Base-by-base conservation (phyloP, 2,329 filamentous ascomycete species). In the Penicillium sp. region DNA sequence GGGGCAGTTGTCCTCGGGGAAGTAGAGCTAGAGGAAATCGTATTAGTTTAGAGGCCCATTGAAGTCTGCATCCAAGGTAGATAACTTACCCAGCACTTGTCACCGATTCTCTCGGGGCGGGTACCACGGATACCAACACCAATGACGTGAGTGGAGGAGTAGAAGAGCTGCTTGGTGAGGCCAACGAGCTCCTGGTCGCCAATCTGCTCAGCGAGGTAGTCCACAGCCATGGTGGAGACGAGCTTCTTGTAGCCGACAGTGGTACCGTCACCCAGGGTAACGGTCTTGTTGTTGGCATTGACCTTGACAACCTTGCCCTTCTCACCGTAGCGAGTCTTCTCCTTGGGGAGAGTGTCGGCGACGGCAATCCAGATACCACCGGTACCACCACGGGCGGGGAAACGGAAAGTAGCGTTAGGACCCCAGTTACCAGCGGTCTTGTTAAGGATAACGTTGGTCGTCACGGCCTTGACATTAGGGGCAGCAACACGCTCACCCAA, bases 11-110 rank as follows among this genome's bases (percentile, higher is more conserved):
- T 95, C 86, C 73, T 98, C 93, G 55, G 93, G 93, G 83, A 97
- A 98, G 82, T 98, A 98, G 59, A 98, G 79, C n/a, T n/a, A n/a
- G n/a, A n/a, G n/a, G n/a, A n/a, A n/a, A n/a, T n/a, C n/a, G n/a
- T n/a, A n/a, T n/a, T n/a, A n/a, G n/a, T n/a, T n/a, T n/a, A n/a
- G n/a, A n/a, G n/a, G n/a, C n/a, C n/a, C n/a, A n/a, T n/a, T n/a
- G n/a, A n/a, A n/a, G n/a, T n/a, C n/a, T n/a, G n/a, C n/a, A n/a
- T n/a, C n/a, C n/a, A n/a, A n/a, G n/a, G n/a, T n/a, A n/a, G n/a
- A n/a, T n/a, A n/a, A n/a, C n/a, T n/a, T n/a, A n/a, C n/a, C 84
- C 93, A 98, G 83, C 93, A 98, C 81, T 97, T 98, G 78, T 98
- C 93, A 59, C 93, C 93, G 62, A 98, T 98, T 68, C 88, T 86